Conservation (phyloP, 2,329 filamentous ascomycete species). For the Zymoseptoria passerinii region DNA sequence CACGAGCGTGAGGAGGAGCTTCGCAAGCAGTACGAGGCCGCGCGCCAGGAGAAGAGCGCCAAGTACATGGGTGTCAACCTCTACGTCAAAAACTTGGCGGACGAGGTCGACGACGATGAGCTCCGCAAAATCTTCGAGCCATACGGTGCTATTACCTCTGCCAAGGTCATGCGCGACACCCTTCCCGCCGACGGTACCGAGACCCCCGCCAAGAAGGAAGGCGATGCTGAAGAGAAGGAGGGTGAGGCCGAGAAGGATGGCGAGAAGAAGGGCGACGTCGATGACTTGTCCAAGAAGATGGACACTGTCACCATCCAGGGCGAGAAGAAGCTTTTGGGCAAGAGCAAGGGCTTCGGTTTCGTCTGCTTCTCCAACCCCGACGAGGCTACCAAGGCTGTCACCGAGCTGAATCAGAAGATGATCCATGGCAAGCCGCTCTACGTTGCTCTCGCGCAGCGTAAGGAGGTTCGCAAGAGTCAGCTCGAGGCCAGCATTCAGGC, state of each 20-base stretch:
- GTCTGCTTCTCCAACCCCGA: conserved; percentile 99
- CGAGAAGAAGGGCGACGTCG: conserved; percentile 49
- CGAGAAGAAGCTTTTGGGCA: conserved; percentile 65
- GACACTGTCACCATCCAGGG: conserved; percentile 47
- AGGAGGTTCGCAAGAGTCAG: conserved; percentile 98
- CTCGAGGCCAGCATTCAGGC: conserved; percentile 98
- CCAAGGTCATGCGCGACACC: conserved; percentile 96
- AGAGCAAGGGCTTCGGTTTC: conserved; percentile 99
- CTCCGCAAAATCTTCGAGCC: conserved; percentile 85
- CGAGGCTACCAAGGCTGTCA: conserved; percentile 96
- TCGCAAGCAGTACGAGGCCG: conserved; percentile 96
- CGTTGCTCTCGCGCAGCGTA: conserved; percentile 95
- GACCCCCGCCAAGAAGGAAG: conserved; percentile 33
- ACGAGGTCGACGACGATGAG: conserved; percentile 97
- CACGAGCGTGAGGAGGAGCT: conserved; percentile 99
- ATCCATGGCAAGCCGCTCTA: conserved; percentile 93
- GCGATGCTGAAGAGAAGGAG: conserved; percentile 37
- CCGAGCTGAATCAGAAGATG: conserved; percentile 99
- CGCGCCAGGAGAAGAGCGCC: conserved; percentile 93
- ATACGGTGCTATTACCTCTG: conserved; percentile 92
- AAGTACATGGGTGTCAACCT: conserved; percentile 99
- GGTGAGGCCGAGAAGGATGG: conserved; percentile 52
- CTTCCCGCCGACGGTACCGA: conserved; percentile 42
- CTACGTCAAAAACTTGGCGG: conserved; percentile 98
- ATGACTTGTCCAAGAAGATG: conserved; percentile 43